Base-by-base conservation (phyloP, 2,329 filamentous ascomycete genomes). In the Verticillium isaacii region DNA sequence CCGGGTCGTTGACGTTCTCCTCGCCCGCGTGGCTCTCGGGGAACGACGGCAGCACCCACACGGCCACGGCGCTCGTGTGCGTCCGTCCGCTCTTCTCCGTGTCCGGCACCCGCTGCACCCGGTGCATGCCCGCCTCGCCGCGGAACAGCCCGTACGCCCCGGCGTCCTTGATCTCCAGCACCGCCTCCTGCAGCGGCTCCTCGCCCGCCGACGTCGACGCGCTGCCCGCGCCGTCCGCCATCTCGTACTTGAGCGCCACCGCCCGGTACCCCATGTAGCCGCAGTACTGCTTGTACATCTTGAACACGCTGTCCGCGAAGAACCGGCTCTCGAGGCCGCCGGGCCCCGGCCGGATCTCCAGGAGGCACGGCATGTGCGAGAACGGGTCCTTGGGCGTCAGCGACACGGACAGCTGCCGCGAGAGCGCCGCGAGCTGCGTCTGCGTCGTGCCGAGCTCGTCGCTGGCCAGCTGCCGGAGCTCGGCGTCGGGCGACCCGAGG, bases 21-120 rank as follows among this genome's bases (percentile, higher is more conserved):
- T 85, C 82, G 58, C 79, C 77, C 17, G 77, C 78, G 41, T 80
- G 79, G 45, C 72, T 76, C 29, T 86, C 82, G 0, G 91, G 87
- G 61, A 98, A 89, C 57, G 89, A 92, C 0, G 95, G 95, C 34
- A 99, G 81, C 2, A 99, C 93, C 83, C 97, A 90, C 0, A 99
- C 91, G 6, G 91, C 92, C 3, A 93, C 94, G 14, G 93, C 93
- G 71, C 91, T 95, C 12, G 95, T 99, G 75, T 99, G 95, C 17
- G 92, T 95, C 32, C 95, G 88, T 2, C 95, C 95, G 72, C 92
- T 94, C 67, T 83, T 91, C 74, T 99, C 95, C 0, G 95, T 99
- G 12, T 89, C 89, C 1, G 95, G 95, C 3, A 99, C 89, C 32
- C 95, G 88, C 79, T 99, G 95, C 0, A 99, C 95, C 32, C 95